Percentiles rank a stretch among this genome's conserved stretches.
These are phyloP conservation scores for Staphylotrichum longicolle DNA, from an alignment of 495 filamentous ascomycete genomes.

Conservation along the genomic window DNA sequence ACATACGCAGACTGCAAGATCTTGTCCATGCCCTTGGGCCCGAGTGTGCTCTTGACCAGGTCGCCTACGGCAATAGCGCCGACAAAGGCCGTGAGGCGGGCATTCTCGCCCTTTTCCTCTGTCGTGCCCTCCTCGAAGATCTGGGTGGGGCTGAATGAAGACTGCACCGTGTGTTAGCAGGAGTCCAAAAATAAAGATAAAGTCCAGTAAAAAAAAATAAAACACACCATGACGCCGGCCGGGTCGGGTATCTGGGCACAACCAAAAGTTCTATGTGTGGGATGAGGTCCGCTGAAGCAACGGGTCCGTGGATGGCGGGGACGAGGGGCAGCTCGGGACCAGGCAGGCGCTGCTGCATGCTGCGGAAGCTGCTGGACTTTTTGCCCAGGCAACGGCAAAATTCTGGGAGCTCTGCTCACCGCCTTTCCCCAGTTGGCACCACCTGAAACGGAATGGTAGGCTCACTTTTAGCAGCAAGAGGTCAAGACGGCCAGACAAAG, in stretches of 20 bases:
- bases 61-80: slow-evolving; percentile 97
- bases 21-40: slow-evolving; percentile 99
- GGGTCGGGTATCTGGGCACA: slow-evolving; percentile 16
- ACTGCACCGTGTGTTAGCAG: slow-evolving; percentile 32
- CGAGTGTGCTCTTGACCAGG: slow-evolving; percentile 92
- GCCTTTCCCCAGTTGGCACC: slow-evolving; percentile 24
- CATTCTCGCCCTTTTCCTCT: slow-evolving; percentile 99
- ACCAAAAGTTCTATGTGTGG: background rate
- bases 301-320: slow-evolving; percentile 19
- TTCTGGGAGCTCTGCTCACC: slow-evolving; percentile 28
- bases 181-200: slow-evolving; percentile 4
- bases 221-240: slow-evolving; percentile 16
- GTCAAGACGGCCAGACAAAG: too few species aligned
- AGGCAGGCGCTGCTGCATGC: slow-evolving; percentile 22
- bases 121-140: slow-evolving; percentile 97
- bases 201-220: background rate
- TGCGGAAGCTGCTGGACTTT: slow-evolving; percentile 31
- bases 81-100: slow-evolving; percentile 92
- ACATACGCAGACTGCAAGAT: slow-evolving; percentile 94
- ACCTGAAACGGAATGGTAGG: background rate
- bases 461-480: background rate
- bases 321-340: slow-evolving; percentile 31
- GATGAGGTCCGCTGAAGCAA: slow-evolving; percentile 9
- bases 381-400: slow-evolving; percentile 35
- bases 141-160: slow-evolving; percentile 82